These are phyloP conservation scores for Selenicereus undatus DNA, from an alignment of 148 eudicot genomes.

Conservation along the genomic window DNA sequence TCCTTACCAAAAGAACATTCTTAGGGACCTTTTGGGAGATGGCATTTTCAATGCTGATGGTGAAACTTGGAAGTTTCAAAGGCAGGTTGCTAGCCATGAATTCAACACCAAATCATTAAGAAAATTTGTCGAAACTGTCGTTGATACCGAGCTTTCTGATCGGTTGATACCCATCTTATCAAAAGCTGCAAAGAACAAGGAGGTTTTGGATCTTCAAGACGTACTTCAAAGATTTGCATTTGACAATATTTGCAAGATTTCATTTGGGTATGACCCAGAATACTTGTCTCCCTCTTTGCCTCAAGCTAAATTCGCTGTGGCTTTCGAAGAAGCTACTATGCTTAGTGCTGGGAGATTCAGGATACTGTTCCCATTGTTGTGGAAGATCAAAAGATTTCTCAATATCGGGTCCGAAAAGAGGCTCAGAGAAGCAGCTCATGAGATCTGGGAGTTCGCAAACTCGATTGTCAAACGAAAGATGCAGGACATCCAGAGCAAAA, in stretches of 20 bases:
- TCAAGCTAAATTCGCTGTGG: constrained; percentile 25
- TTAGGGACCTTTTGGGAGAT: constrained; percentile 38
- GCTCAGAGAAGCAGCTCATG: constrained; percentile 27
- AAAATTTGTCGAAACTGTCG: constrained; percentile 40
- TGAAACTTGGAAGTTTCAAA: constrained; percentile 49
- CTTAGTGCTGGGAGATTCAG: constrained; percentile 27
- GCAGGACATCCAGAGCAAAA: background rate
- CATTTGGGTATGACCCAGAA: constrained; percentile 46
- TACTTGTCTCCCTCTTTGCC: constrained; percentile 35
- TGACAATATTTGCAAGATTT: constrained; percentile 35
- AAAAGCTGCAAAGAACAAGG: constrained; percentile 19
- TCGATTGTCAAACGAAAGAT: constrained; percentile 13
- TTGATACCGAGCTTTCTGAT: constrained; percentile 37
- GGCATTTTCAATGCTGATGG: constrained; percentile 47
- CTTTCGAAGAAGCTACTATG: constrained; percentile 40
- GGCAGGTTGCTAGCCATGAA: constrained; percentile 42
- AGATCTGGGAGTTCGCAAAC: constrained; percentile 21
- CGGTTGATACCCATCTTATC: constrained; percentile 40
- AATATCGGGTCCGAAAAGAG: constrained; percentile 41
- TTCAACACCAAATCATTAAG: constrained; percentile 43
- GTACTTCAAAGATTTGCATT: constrained; percentile 31
- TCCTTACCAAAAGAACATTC: background rate
- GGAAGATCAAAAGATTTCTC: constrained; percentile 36
- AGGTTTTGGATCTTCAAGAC: constrained; percentile 27
- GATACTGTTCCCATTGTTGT: constrained; percentile 21